Evolutionary conservation across 148 eudicot genomes (phyloP).

Genomic region (Vaccinium macrocarpon): DNA sequence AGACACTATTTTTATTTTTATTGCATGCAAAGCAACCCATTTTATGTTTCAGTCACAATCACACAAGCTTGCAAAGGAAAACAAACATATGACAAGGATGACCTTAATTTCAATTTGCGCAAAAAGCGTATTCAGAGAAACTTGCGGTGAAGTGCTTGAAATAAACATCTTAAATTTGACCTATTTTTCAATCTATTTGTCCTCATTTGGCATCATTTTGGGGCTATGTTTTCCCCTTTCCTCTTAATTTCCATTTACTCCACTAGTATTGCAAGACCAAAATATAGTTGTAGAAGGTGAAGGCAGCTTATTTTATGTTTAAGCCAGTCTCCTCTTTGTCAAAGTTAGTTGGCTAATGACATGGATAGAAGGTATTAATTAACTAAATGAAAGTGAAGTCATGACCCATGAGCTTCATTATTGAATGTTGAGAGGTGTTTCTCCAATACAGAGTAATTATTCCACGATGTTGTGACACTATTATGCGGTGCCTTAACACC

Average conservation of each 20-base stretch:
- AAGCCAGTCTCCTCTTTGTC: background rate
- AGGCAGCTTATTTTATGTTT: background rate
- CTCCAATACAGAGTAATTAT: background rate
- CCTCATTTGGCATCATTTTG: background rate
- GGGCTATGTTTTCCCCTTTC: background rate
- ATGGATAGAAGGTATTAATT: background rate
- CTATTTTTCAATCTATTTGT: too few relatives aligned
- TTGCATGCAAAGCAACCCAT: background rate
- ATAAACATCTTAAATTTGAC: too few relatives aligned
- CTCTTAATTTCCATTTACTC: too few relatives aligned
- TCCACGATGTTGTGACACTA: too few relatives aligned
- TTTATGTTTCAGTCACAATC: too few relatives aligned
- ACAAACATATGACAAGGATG: too few relatives aligned
- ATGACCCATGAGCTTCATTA: background rate
- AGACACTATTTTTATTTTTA: background rate
- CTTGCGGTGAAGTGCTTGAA: too few relatives aligned
- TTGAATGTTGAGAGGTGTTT: slow-evolving; percentile 4
- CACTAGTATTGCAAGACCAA: too few relatives aligned
- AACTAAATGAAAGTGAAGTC: slow-evolving; percentile 4
- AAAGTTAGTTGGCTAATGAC: background rate
- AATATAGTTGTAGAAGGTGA: background rate
- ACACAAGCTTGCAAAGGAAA: background rate
- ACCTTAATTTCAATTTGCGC: too few relatives aligned
- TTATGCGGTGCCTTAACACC: too few relatives aligned
- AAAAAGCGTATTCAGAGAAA: too few relatives aligned